phyloP scores from a whole-genome alignment of 2,329 filamentous ascomycete species.

The Parafenestella ontariensis region DNA sequence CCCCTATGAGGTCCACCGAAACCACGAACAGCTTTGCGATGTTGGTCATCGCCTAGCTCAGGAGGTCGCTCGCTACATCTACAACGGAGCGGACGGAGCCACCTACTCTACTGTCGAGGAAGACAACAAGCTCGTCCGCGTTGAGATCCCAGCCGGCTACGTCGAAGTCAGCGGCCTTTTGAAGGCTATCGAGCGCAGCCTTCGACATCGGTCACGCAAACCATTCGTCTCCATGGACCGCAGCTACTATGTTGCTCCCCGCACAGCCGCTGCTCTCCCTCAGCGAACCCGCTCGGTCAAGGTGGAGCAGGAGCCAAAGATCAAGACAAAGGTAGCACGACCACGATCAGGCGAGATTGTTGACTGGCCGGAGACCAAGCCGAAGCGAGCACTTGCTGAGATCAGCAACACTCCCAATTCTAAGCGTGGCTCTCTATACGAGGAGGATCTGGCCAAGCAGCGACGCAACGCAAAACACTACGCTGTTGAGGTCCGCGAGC shows the following conservation, averaged over 20 bases:
- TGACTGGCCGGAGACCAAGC: slow-evolving; percentile 41
- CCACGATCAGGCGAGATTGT: slow-evolving; percentile 48
- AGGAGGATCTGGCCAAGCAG: slow-evolving; percentile 46
- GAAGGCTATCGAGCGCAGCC: slow-evolving; percentile 51
- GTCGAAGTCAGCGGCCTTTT: slow-evolving; percentile 50
- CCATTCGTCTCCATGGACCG: slow-evolving; percentile 55
- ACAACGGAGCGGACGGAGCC: slow-evolving; percentile 46
- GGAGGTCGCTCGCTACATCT: slow-evolving; percentile 54
- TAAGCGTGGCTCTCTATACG: slow-evolving; percentile 52
- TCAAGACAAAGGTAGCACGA: slow-evolving; percentile 35
- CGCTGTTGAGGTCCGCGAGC: slow-evolving; percentile 52
- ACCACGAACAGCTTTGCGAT: slow-evolving; percentile 52
- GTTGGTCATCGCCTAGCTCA: slow-evolving; percentile 54
- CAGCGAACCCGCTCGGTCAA: slow-evolving; percentile 41
- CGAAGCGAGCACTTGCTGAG: slow-evolving; percentile 35
- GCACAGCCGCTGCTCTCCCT: slow-evolving; percentile 34
- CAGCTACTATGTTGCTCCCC: slow-evolving; percentile 52
- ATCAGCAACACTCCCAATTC: slow-evolving; percentile 39
- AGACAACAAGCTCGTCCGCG: slow-evolving; percentile 52
- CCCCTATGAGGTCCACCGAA: slow-evolving; percentile 52
- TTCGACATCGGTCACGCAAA: slow-evolving; percentile 44
- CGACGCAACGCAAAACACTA: slow-evolving; percentile 48
- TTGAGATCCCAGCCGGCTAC: slow-evolving; percentile 55
- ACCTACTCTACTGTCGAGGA: slow-evolving; percentile 46
- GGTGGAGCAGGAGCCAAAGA: slow-evolving; percentile 39